Conservation (phyloP, 2,329 filamentous ascomycete species). For the Calycina herbarum region DNA sequence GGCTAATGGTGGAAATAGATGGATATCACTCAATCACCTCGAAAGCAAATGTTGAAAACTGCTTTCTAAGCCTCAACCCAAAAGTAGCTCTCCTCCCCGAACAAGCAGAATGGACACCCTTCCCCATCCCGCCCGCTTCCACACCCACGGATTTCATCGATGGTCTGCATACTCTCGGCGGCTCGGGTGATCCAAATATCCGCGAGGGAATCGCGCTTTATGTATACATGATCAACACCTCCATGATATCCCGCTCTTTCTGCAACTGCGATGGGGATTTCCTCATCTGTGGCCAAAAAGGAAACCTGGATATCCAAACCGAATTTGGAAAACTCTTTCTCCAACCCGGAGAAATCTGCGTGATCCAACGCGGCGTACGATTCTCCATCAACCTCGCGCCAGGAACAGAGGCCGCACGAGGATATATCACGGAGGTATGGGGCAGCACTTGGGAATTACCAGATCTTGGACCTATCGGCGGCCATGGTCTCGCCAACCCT, state of each 20-base stretch:
- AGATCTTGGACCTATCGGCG: slow-evolving; percentile 64
- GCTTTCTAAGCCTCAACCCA: slow-evolving; percentile 52
- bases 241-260: slow-evolving; percentile 48
- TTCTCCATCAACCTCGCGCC: slow-evolving; percentile 56
- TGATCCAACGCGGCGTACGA: slow-evolving; percentile 63
- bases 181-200: slow-evolving; percentile 51
- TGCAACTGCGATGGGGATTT: slow-evolving; percentile 63
- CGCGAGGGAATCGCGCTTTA: slow-evolving; percentile 50
- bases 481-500: slow-evolving; percentile 62
- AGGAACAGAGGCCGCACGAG: slow-evolving; percentile 52
- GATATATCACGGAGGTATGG: slow-evolving; percentile 66
- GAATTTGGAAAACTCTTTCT: slow-evolving; percentile 53
- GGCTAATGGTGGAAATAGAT: slow-evolving; percentile 47
- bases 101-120: slow-evolving; percentile 51
- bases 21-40: slow-evolving; percentile 40
- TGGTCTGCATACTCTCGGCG: slow-evolving; percentile 50
- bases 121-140: slow-evolving; percentile 31
- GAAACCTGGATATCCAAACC: slow-evolving; percentile 57
- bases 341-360: slow-evolving; percentile 63
- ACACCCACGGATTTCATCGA: slow-evolving; percentile 52
- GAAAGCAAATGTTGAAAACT: slow-evolving; percentile 72
- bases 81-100: slow-evolving; percentile 46
- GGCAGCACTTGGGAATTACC: slow-evolving; percentile 63
- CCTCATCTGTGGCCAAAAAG: slow-evolving; percentile 62
- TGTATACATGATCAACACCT: slow-evolving; percentile 48